These are phyloP conservation scores for Crataegus laevigata DNA, from an alignment of 306 rosid species.

Conservation along the genomic window DNA sequence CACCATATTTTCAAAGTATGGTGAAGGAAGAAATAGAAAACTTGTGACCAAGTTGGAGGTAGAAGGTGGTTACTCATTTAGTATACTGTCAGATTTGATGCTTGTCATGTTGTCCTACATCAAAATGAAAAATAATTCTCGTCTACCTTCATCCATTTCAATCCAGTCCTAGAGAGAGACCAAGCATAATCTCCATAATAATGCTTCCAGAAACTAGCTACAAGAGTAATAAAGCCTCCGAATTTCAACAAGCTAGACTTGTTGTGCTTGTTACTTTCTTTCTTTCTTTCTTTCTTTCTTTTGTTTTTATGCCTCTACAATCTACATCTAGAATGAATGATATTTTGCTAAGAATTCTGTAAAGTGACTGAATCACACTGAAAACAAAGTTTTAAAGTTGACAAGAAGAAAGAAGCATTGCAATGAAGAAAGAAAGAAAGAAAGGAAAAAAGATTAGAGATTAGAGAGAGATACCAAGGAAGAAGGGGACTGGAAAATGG, in stretches of 20 bases:
- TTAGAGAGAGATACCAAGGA: slow-evolving; percentile 39
- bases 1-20: too few species aligned
- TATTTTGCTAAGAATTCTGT: neutral
- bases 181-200: neutral
- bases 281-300: neutral
- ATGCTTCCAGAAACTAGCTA: neutral
- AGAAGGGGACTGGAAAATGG: slow-evolving; percentile 83
- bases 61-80: too few species aligned
- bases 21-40: too few species aligned
- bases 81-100: too few species aligned
- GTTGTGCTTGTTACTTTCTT: neutral
- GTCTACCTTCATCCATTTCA: neutral
- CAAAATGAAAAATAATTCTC: too few species aligned
- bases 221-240: neutral
- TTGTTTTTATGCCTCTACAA: neutral
- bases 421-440: neutral
- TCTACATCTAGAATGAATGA: neutral
- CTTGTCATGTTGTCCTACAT: too few species aligned
- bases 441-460: neutral
- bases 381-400: too few species aligned
- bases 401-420: neutral
- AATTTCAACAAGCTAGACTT: neutral
- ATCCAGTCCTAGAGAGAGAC: too few species aligned
- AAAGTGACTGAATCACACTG: neutral
- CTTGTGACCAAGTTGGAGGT: too few species aligned